These are phyloP conservation scores for Drosera spatulata DNA, from an alignment of 179 eudicot genomes.

Conservation along the genomic window DNA sequence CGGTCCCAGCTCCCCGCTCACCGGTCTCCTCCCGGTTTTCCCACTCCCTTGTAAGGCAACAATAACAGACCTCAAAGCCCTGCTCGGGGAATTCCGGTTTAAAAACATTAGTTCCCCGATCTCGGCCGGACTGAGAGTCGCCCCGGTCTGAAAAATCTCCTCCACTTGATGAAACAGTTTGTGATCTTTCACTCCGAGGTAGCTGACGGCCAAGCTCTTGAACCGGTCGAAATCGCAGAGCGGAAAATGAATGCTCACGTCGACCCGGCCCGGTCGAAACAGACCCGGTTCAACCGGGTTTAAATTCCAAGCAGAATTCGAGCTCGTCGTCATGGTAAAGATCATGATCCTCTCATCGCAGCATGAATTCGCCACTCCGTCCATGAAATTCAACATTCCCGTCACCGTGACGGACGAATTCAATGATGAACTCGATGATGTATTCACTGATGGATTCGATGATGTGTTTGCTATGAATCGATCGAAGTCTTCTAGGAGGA, in stretches of 20 bases:
- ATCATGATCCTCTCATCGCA: conserved; percentile 79
- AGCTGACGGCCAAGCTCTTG: conserved; percentile 46
- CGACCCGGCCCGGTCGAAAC: conserved; percentile 80
- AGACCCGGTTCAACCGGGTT: conserved; percentile 53
- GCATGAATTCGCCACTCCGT: conserved; percentile 57
- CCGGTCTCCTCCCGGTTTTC: conserved; percentile 14
- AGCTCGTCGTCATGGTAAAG: conserved; percentile 59
- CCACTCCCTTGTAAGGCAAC: conserved; percentile 38
- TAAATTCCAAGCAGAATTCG: too few species aligned
- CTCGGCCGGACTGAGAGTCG: conserved; percentile 74
- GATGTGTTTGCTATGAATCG: too few species aligned
- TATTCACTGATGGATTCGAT: conserved; percentile 7
- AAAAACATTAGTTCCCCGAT: conserved; percentile 68
- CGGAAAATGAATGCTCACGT: conserved; percentile 64
- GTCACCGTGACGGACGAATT: conserved; percentile 27
- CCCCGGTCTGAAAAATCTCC: conserved; percentile 56
- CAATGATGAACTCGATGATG: conserved; percentile 3
- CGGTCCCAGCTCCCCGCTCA: background rate
- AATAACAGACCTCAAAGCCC: conserved; percentile 67
- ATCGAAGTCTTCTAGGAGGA: too few species aligned
- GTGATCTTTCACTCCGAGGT: conserved; percentile 33
- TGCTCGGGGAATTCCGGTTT: conserved; percentile 67
- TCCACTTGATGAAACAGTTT: conserved; percentile 49
- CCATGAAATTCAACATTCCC: conserved; percentile 76
- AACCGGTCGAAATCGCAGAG: conserved; percentile 62